Conservation (phyloP, 371 early-diverging fungal genomes). For the Zychaea mexicana region DNA sequence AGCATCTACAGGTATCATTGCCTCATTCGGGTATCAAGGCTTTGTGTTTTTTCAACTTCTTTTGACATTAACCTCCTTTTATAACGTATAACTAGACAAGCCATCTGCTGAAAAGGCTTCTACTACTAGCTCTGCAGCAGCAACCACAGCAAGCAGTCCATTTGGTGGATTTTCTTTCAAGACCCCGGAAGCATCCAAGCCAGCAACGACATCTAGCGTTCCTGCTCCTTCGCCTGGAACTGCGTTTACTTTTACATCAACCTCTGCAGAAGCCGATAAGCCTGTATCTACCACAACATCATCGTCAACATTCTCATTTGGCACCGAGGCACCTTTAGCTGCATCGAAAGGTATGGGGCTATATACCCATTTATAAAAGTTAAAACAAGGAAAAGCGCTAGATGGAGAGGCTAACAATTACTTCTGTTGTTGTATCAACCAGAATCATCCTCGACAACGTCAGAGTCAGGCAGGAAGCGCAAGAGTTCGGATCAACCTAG, state of each 20-base stretch:
- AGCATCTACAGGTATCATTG: background rate
- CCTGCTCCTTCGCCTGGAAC: background rate
- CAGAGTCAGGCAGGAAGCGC: background rate
- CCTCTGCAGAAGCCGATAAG: background rate
- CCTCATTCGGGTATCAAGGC: background rate
- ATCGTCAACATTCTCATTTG: background rate
- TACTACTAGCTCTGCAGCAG: too few relatives aligned
- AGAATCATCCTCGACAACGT: background rate
- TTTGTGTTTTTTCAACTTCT: background rate
- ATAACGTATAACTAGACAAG: background rate
- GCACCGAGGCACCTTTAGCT: background rate
- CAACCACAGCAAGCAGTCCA: background rate
- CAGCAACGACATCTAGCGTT: background rate
- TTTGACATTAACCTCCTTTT: background rate
- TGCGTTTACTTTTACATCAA: background rate
- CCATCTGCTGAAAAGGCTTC: background rate
- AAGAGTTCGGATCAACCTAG: background rate
- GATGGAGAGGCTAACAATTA: background rate
- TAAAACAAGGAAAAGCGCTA: too few relatives aligned
- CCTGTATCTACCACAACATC: background rate
- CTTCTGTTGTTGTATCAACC: background rate
- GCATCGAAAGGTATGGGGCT: slow-evolving; percentile 3
- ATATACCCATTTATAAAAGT: too few relatives aligned
- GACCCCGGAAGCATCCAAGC: background rate
- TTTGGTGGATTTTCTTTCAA: background rate